Evolutionary conservation across 1,284 basidiomycete genomes (phyloP), one percentile per base, ranked within the genome.

Genomic region (Leccinum pachyderme): DNA sequence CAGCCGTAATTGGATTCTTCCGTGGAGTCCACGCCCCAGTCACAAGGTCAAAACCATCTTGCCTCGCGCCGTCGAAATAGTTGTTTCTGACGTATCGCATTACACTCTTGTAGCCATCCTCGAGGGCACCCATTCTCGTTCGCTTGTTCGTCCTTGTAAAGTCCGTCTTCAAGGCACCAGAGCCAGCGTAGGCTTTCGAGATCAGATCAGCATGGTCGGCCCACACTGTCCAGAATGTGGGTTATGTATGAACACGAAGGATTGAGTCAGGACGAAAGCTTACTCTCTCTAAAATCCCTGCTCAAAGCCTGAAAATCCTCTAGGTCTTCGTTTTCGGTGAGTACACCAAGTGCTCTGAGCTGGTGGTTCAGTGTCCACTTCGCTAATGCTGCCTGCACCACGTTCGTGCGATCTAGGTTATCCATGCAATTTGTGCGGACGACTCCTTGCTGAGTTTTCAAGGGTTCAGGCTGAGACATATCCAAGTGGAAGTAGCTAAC

Each of bases 41-140:
- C 62, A 99, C 81, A 56, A 99, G 80, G 71, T 99, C 97, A 68
- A 91, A 96, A 2, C 89, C 93, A 73, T 98, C 95, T 84, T 95
- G 65, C 66, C 95, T 79, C 51, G 93, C 82, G 6, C 97, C 97
- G 71, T 99, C 97, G 66, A 98, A 92, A 76, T 94, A 95, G 72
- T 98, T 99, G 78, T 99, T 99, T 79, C 90, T 95, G 61, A 98
- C 68, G 70, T 99, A 99, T 58, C 97, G 85, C 73, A 87, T 81
- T 2, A 87, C 71, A 18, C 90, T 90, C 73, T 98, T 99, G 72
- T 87, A 77, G 1, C 93, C 93, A 73, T 99, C 97, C 66, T 95
- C 86, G 47, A 97, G 64, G 28, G 79, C 72, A 28, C 96, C 96
- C 59, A 86, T 83, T 51, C 79, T 83, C 3, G 93, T 93, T 24